phyloP scores from a whole-genome alignment of 441 rosid genomes.

The Geranium incanum region DNA sequence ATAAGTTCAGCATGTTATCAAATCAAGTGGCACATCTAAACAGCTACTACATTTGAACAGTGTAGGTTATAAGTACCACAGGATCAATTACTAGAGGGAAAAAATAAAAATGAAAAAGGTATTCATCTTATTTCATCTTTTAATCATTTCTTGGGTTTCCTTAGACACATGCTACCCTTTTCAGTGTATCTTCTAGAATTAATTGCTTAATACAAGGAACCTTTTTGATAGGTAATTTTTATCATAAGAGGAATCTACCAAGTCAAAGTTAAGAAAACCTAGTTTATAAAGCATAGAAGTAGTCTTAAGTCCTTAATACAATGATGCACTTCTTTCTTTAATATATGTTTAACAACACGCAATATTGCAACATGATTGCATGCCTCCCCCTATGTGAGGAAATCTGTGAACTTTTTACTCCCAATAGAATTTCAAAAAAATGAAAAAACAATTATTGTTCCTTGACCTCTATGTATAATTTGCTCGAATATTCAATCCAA shows the following conservation, averaged over 20 bases:
- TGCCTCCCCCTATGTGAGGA: not conserved
- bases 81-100: not conserved
- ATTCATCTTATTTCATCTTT: not conserved
- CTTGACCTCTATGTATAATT: not conserved
- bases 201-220: not conserved
- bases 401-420: not conserved
- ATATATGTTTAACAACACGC: not conserved
- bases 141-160: not conserved
- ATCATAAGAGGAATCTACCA: not conserved
- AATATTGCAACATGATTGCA: not conserved
- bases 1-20: conserved; percentile 4
- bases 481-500: not conserved
- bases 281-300: not conserved
- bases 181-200: not conserved
- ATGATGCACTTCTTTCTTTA: not conserved
- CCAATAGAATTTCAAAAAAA: too few relatives aligned
- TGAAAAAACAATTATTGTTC: not conserved
- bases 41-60: not conserved
- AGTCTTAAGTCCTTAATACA: not conserved
- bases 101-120: not conserved
- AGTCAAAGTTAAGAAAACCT: not conserved
- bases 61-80: not conserved
- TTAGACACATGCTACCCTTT: not conserved
- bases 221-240: not conserved
- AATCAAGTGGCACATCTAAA: not conserved